Evolutionary conservation across 2,329 filamentous ascomycete genomes (phyloP).

Genomic region (Drechslera avenae): DNA sequence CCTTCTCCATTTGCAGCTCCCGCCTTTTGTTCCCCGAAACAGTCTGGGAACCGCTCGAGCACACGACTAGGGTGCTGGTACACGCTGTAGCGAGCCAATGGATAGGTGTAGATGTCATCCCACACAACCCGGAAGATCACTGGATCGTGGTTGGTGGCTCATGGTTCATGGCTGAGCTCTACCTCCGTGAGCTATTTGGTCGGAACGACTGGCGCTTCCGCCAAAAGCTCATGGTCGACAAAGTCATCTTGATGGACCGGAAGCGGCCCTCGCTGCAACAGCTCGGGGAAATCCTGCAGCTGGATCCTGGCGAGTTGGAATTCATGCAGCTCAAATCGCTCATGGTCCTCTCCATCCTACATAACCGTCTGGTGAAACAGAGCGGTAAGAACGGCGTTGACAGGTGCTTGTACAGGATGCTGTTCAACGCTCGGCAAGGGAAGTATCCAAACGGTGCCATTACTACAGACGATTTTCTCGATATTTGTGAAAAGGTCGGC

Average conservation of each 20-base stretch:
- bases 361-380: constrained; percentile 86
- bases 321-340: constrained; percentile 92
- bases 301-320: constrained; percentile 84
- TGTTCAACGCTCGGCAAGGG: constrained; percentile 84
- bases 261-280: constrained; percentile 81
- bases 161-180: constrained; percentile 93
- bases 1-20: constrained; percentile 84
- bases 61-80: constrained; percentile 78
- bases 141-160: constrained; percentile 92
- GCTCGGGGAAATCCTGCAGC: constrained; percentile 75
- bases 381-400: constrained; percentile 83
- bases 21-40: constrained; percentile 83
- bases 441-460: constrained; percentile 73
- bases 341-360: constrained; percentile 89
- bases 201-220: constrained; percentile 94
- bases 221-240: constrained; percentile 83
- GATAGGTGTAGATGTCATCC: constrained; percentile 90
- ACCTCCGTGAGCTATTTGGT: constrained; percentile 87
- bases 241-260: constrained; percentile 79
- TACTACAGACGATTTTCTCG: constrained; percentile 77
- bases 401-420: constrained; percentile 82
- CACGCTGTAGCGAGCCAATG: constrained; percentile 89
- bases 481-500: constrained; percentile 84
- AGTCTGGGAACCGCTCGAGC: constrained; percentile 82
- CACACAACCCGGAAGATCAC: constrained; percentile 77